Percentiles rank a stretch among this genome's conserved stretches.
These are phyloP conservation scores for Candida sp. DNA, from an alignment of 1,139 yeast genomes.

Conservation along the genomic window DNA sequence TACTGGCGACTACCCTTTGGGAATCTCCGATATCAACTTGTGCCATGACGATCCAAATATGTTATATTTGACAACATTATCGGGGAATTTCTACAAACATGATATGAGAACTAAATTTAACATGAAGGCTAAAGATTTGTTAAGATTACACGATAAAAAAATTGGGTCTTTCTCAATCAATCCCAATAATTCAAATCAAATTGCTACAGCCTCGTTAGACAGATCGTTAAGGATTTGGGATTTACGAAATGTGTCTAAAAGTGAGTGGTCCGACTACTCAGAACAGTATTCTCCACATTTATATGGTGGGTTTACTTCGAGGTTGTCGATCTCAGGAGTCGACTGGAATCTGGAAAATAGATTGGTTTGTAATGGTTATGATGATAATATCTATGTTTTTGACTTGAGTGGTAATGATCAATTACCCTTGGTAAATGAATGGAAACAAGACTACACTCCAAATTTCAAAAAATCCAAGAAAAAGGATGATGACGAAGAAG, in stretches of 20 bases:
- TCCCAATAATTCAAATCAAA: conserved; percentile 55
- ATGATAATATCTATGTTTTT: conserved; percentile 68
- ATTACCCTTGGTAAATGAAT: conserved; percentile 20
- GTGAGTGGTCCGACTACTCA: conserved; percentile 37
- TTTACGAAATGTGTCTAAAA: conserved; percentile 49
- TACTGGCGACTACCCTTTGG: conserved; percentile 35
- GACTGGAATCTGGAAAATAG: conserved; percentile 80
- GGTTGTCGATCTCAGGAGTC: conserved; percentile 79
- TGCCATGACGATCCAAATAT: conserved; percentile 43
- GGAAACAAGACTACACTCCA: conserved; percentile 21
- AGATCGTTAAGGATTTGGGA: conserved; percentile 87
- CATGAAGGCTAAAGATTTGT: conserved; percentile 26
- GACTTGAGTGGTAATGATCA: conserved; percentile 21
- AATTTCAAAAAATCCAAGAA: conserved; percentile 14
- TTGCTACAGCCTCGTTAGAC: conserved; percentile 88
- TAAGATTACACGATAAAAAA: conserved; percentile 80
- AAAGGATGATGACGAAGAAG: conserved; percentile 16
- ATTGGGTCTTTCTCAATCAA: conserved; percentile 85
- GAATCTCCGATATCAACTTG: conserved; percentile 61
- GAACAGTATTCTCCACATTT: conserved; percentile 44
- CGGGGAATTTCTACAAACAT: conserved; percentile 71
- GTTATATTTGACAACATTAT: conserved; percentile 70
- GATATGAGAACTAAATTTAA: conserved; percentile 56
- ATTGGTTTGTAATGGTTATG: conserved; percentile 90
- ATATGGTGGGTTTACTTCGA: conserved; percentile 63